Conservation (phyloP, 2,329 filamentous ascomycete genomes). For the Bipolaris zeicola region DNA sequence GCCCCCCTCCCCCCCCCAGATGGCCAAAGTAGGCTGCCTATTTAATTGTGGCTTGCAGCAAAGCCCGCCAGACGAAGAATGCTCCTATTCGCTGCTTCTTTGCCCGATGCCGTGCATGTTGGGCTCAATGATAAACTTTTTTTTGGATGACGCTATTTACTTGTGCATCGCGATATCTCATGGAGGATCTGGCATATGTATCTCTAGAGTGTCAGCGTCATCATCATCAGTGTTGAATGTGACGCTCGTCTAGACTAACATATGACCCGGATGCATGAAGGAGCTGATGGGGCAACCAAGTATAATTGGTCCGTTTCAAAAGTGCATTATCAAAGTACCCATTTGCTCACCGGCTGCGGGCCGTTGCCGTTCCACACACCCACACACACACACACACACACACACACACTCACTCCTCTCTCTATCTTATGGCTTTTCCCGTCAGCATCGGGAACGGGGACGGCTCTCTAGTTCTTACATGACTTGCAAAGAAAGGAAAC, state of each 20-base stretch:
- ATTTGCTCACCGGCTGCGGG: constrained; percentile 21
- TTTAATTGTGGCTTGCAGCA: background rate
- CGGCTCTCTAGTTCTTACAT: constrained; percentile 11
- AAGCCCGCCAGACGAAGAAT: background rate
- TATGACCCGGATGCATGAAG: background rate
- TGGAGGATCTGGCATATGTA: background rate
- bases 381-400: background rate
- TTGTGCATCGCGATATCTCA: background rate
- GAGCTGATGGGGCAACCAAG: background rate
- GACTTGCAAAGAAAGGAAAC: background rate
- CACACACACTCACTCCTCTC: background rate
- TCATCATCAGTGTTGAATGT: background rate
- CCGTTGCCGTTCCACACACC: constrained; percentile 22
- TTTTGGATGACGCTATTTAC: background rate
- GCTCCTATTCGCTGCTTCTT: background rate
- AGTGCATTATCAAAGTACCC: background rate
- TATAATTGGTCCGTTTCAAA: background rate
- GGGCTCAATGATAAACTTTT: background rate
- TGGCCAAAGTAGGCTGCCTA: no score
- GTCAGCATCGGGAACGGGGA: constrained; percentile 18
- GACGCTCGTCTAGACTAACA: background rate
- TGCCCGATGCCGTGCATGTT: background rate
- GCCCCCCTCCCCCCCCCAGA: no score
- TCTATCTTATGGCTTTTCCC: constrained; percentile 10
- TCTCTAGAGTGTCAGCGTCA: background rate